Evolutionary conservation across 2,329 filamentous ascomycete species (phyloP).

Genomic region (Lachnellula occidentalis): DNA sequence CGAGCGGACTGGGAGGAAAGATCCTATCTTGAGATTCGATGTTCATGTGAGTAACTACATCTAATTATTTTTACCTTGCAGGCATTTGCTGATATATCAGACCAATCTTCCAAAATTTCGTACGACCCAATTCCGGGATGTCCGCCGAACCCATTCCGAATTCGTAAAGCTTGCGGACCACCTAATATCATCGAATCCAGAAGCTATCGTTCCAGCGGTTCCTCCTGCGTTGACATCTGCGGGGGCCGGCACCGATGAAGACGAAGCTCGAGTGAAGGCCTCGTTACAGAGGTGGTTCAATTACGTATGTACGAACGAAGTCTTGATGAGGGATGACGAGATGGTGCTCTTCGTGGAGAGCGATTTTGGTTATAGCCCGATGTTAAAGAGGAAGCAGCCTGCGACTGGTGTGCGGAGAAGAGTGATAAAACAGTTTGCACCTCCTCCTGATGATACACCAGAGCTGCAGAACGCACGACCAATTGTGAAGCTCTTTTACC

Average conservation of each 20-base stretch:
- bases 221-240: slow-evolving; percentile 92
- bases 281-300: slow-evolving; percentile 94
- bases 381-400: slow-evolving; percentile 92
- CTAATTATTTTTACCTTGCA: neutral
- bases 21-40: slow-evolving; percentile 90
- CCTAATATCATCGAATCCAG: slow-evolving; percentile 94
- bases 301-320: slow-evolving; percentile 84
- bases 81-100: slow-evolving; percentile 42
- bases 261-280: slow-evolving; percentile 82
- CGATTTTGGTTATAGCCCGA: slow-evolving; percentile 95
- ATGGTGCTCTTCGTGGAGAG: slow-evolving; percentile 99
- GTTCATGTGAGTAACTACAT: slow-evolving; percentile 67
- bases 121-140: slow-evolving; percentile 96
- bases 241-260: slow-evolving; percentile 92
- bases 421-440: slow-evolving; percentile 96
- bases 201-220: slow-evolving; percentile 88
- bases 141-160: slow-evolving; percentile 90
- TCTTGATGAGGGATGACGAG: slow-evolving; percentile 91
- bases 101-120: slow-evolving; percentile 98
- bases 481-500: slow-evolving; percentile 89
- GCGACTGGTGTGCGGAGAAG: slow-evolving; percentile 93
- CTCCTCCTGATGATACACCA: slow-evolving; percentile 92
- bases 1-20: slow-evolving; percentile 90
- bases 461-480: slow-evolving; percentile 87
- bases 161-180: slow-evolving; percentile 96